Evolutionary conservation across 768 basidiomycete species (phyloP), one percentile per base, ranked within the genome.

Genomic region (Leccinellum luteum): DNA sequence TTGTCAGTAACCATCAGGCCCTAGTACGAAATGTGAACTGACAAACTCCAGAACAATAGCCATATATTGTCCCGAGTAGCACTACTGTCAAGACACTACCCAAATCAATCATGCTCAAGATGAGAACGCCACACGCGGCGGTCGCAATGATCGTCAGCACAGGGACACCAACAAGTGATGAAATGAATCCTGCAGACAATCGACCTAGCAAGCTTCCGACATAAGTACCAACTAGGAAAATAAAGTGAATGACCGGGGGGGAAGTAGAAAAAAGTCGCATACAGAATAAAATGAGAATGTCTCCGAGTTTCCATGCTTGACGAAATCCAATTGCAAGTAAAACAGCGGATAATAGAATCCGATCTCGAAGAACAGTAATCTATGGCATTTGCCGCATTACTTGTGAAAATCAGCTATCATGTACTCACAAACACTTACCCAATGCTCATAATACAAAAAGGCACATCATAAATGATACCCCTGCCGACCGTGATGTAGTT

Each of bases 261-360:
- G 35, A 32, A n/a, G 27, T 47, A 7, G 6, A 44, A 19, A 4
- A 23, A 32, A 4, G 25, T 56, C 25, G 52, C 68, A 10, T 56
- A 85, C 85, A 30, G 78, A 78, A 57, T 85, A 85, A 58, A 86
- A 85, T 1, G 85, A 81, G 5, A 86, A 71, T n/a, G 66, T 70
- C 9, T 75, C 66, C 15, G 72, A 66, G 38, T 82, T 73, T 1
- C 79, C 78, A 54, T 81, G 81, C 50, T 74, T 69, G 28, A 81
- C 72, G 1, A 83, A 75, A 56, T 81, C 78, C 14, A 85, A 67
- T 60, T 86, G 85, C 7, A 85, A 61, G 64, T 81, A 86, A 68
- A 83, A 85, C 17, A 82, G 71, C 0, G 83, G 82, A 48, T 75
- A 81, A 57, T 75, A 83, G 31, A 81, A 63, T 3, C 78, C 79